Conservation (phyloP, 192 early-diverging fungal species). For the Bifiguratus adelaidae region DNA sequence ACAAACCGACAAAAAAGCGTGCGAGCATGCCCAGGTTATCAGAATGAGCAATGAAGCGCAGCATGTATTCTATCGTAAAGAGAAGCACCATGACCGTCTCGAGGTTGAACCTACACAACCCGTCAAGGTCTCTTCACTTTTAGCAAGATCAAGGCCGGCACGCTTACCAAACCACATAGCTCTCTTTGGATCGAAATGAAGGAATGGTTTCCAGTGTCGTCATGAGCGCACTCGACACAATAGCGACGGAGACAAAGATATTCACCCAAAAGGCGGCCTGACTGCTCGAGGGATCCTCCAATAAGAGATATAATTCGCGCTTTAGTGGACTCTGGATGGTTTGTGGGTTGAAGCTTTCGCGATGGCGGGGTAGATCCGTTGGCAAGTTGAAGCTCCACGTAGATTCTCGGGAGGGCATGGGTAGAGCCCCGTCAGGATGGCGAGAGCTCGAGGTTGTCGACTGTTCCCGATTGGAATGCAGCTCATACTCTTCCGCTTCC, state of each 20-base stretch:
- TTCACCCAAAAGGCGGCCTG: constrained; percentile 58
- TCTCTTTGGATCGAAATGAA: constrained; percentile 45
- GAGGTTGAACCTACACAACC: constrained; percentile 40
- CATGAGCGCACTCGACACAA: constrained; percentile 60
- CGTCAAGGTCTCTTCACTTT: not conserved
- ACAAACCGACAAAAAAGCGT: constrained; percentile 35
- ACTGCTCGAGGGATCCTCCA: constrained; percentile 73
- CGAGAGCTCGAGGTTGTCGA: too few species aligned
- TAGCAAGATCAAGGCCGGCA: not conserved
- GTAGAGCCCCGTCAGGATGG: too few species aligned
- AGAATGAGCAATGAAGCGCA: constrained; percentile 61
- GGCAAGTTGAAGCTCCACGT: too few species aligned
- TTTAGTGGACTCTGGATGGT: constrained; percentile 25
- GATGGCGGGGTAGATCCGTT: too few species aligned
- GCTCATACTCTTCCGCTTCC: too few species aligned
- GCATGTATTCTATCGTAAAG: constrained; percentile 63
- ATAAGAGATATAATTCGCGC: constrained; percentile 51
- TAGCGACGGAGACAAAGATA: constrained; percentile 61
- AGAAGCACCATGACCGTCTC: constrained; percentile 61
- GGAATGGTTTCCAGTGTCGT: constrained; percentile 78
- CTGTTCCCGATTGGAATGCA: too few species aligned
- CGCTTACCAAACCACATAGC: constrained; percentile 34
- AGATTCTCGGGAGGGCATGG: too few species aligned
- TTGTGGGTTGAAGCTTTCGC: not conserved
- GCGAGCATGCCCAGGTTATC: constrained; percentile 53